Base-by-base conservation (phyloP, 1,284 basidiomycete genomes). In the Cryptococcus sp. region DNA sequence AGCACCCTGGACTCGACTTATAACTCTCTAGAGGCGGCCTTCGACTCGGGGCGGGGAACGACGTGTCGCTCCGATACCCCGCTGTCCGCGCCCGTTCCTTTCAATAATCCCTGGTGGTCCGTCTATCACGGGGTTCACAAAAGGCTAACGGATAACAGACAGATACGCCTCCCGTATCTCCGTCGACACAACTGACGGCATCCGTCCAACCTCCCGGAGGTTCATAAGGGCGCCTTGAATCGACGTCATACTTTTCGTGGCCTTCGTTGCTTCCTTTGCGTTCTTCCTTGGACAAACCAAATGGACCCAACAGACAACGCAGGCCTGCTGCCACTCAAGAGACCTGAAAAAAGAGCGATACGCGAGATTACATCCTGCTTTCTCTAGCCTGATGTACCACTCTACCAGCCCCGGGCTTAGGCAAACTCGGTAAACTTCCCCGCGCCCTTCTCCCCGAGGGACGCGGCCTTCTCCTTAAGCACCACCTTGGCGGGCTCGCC, bases 341-440 rank as follows among this genome's bases (percentile, higher is more conserved):
- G n/a, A 1, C 40, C 21, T 20, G n/a, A 5, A 42, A 12, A 39
- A 12, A 39, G 8, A 15, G n/a, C 9, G n/a, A 42, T 20, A 12
- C 8, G n/a, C 9, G 21, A 42, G 13, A 42, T 8, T 20, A 3
- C 16, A n/a, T 39, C 37, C n/a, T 9, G n/a, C n/a, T 8, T 7
- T 16, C 40, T 44, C 8, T 12, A 23, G n/a, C 42, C n/a, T 18
- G 42, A 44, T 44, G 15, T 23, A 44, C 42, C 42, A 18, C 18
- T 44, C 42, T 47, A 47, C 46, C 16, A 9, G 33, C 33, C 45
- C 23, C 33, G 33, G 6, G 18, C 51, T 39, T 77, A 80, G 20
- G 79, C 79, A 59, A 82, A 81, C 70, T 79, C 75, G 63, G 74
- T 70, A 55, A 82, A 79, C 66, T 79, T 80, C 65, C 75, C 78